Evolutionary conservation across 345 rosid genomes (phyloP), one percentile per base, ranked within the genome.

Genomic region (Cochlearia excelsa): DNA sequence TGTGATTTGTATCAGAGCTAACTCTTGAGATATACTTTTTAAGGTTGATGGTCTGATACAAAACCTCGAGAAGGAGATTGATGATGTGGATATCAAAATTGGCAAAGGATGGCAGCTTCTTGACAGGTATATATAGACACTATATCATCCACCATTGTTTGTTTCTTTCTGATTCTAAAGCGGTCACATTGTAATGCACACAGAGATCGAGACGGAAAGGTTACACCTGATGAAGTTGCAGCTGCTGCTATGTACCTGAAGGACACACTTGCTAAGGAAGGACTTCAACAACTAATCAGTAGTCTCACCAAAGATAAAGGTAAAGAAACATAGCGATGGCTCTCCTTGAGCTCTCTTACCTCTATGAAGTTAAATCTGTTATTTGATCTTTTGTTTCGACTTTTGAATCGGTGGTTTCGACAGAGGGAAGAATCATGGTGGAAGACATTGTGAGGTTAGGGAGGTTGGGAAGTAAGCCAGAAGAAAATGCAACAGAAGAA

Each of bases 351-450:
- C 31, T 10, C 46, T 47, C 38, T 39, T 30, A 47, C 10, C 6
- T 66, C 31, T 39, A 26, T 46, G 38, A 43, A 70, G 62, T 23
- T 3, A 3, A 3, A 57, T 63, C 10, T 63, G 48, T 44, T 33
- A 11, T 23, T 35, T 59, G 5, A 49, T 70, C 2, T 10, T 10
- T 43, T 37, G 30, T 45, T 30, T 16, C 23, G 23, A 16, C 23
- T 16, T 16, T 61, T 70, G 51, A 33, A 40, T 51, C 1, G 6
- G 63, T 5, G 31, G 23, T 39, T n/a, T 33, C 48, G 65, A 68
- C 71, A 88, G 98, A 92, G 70, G 96, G 98, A 67, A 92, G 86
- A 80, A 88, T 92, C 58, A 88, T 86, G 37, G 93, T 92, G 58
- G 96, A 92, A 73, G 98, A 92, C 81, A 92, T 92, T 40, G 87